These are phyloP conservation scores for Phytophthora uliginosa DNA, from an alignment of 352 stramenopile genomes.

Conservation along the genomic window DNA sequence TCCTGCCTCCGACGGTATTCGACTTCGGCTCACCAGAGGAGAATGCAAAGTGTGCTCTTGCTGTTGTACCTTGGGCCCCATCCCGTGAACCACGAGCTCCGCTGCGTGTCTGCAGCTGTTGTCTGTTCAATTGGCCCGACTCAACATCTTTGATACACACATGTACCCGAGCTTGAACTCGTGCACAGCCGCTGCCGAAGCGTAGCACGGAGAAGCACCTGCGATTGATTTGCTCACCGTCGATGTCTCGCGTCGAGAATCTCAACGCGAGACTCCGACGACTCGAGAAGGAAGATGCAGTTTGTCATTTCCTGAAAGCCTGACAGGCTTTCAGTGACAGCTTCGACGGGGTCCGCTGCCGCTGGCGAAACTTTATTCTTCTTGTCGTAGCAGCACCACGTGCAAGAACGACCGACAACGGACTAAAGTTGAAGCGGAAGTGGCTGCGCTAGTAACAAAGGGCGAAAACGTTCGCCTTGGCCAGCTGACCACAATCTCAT, in stretches of 20 bases:
- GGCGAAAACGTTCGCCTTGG: conserved; percentile 8
- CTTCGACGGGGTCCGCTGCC: background rate
- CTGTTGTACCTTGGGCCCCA: conserved; percentile 15
- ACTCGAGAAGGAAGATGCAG: background rate
- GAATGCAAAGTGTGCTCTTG: conserved; percentile 34
- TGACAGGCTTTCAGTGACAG: background rate
- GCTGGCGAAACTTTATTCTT: background rate
- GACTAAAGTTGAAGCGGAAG: background rate
- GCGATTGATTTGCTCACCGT: conserved; percentile 13
- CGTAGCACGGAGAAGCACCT: conserved; percentile 26
- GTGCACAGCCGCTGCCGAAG: conserved; percentile 30
- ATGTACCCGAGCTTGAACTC: conserved; percentile 9
- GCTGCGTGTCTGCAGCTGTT: conserved; percentile 26
- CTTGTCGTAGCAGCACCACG: background rate
- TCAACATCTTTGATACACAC: conserved; percentile 34
- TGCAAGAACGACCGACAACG: background rate
- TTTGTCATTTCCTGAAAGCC: background rate
- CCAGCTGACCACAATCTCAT: conserved; percentile 5
- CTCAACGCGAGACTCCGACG: too few species aligned
- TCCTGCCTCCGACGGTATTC: conserved; percentile 9
- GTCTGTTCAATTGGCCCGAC: conserved; percentile 22
- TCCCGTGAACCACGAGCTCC: conserved; percentile 34
- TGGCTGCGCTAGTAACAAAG: background rate
- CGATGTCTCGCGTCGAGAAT: too few species aligned
- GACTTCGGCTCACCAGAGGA: conserved; percentile 13